Evolutionary conservation across 495 filamentous ascomycete genomes (phyloP).

Genomic region (Tuber magnatum): DNA sequence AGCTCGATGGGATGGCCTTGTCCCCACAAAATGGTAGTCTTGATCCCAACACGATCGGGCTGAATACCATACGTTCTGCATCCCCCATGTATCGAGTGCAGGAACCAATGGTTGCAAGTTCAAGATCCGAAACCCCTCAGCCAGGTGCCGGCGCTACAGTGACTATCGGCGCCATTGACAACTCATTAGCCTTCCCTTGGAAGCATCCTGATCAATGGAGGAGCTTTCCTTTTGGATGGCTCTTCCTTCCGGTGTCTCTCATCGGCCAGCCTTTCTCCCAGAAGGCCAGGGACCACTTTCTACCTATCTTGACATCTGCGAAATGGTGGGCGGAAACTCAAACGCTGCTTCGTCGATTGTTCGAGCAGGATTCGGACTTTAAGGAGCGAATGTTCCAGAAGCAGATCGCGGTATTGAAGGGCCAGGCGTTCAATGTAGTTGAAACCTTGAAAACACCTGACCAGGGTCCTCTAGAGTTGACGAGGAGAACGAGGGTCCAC

Average conservation of each 20-base stretch:
- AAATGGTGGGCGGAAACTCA: conserved; percentile 97
- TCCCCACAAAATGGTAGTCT: conserved; percentile 50
- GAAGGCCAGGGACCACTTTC: conserved; percentile 84
- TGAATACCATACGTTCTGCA: conserved; percentile 43
- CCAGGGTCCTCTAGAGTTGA: conserved; percentile 89
- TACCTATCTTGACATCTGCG: conserved; percentile 85
- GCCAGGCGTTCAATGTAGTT: conserved; percentile 97
- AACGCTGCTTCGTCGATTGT: conserved; percentile 69
- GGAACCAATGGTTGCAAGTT: conserved; percentile 68
- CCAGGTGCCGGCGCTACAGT: conserved; percentile 54
- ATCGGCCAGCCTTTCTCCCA: conserved; percentile 95
- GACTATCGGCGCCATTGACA: conserved; percentile 88
- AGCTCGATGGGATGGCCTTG: conserved; percentile 53
- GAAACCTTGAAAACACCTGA: conserved; percentile 88
- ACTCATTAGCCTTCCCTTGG: conserved; percentile 97
- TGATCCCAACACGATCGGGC: conserved; percentile 40
- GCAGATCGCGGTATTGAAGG: conserved; percentile 98
- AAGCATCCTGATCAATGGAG: conserved; percentile 91
- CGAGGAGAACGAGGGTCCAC: conserved; percentile 78
- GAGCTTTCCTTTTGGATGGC: conserved; percentile 96
- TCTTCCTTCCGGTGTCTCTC: conserved; percentile 91
- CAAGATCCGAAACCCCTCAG: conserved; percentile 54
- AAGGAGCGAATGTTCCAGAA: conserved; percentile 95
- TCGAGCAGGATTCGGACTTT: conserved; percentile 88
- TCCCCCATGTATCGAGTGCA: conserved; percentile 67